These are phyloP conservation scores for Phytophthora sp. DNA, from an alignment of 352 stramenopile genomes.

Conservation along the genomic window DNA sequence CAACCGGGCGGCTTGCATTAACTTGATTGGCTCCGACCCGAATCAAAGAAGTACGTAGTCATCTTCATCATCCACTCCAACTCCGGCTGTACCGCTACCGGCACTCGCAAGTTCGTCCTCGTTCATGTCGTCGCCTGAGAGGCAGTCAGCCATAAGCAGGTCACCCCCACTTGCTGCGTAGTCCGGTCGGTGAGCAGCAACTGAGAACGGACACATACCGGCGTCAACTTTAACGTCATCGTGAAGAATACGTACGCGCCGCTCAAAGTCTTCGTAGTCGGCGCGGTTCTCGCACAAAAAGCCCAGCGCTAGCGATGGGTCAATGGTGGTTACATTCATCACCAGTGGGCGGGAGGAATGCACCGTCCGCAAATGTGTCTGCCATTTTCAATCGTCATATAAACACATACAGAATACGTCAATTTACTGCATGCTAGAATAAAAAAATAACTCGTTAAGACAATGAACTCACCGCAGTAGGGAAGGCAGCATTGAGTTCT, in stretches of 20 bases:
- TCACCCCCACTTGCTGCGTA: constrained; percentile 57
- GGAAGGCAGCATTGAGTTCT: constrained; percentile 78
- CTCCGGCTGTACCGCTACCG: constrained; percentile 2
- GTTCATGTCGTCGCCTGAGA: constrained; percentile 70
- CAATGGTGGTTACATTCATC: constrained; percentile 89
- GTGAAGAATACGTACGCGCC: constrained; percentile 53
- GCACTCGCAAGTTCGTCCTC: constrained; percentile 45
- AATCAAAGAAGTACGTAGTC: constrained; percentile 78
- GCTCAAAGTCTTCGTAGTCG: constrained; percentile 78
- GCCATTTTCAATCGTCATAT: constrained; percentile 30
- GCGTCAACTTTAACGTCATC: constrained; percentile 45
- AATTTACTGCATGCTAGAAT: background rate
- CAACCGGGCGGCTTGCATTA: constrained; percentile 23
- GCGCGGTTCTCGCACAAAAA: constrained; percentile 90
- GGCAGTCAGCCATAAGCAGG: constrained; percentile 58
- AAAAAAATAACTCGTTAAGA: no score
- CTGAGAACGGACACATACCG: constrained; percentile 65
- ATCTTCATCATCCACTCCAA: constrained; percentile 59
- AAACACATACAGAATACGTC: constrained; percentile 1
- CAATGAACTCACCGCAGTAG: constrained; percentile 66
- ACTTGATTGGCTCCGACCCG: constrained; percentile 3
- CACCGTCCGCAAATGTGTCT: constrained; percentile 68
- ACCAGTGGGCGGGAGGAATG: constrained; percentile 63
- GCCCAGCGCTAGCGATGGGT: constrained; percentile 93
- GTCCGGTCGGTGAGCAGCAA: constrained; percentile 62